Base-by-base conservation (phyloP, 768 basidiomycete species). In the Phylloporus scabripes region DNA sequence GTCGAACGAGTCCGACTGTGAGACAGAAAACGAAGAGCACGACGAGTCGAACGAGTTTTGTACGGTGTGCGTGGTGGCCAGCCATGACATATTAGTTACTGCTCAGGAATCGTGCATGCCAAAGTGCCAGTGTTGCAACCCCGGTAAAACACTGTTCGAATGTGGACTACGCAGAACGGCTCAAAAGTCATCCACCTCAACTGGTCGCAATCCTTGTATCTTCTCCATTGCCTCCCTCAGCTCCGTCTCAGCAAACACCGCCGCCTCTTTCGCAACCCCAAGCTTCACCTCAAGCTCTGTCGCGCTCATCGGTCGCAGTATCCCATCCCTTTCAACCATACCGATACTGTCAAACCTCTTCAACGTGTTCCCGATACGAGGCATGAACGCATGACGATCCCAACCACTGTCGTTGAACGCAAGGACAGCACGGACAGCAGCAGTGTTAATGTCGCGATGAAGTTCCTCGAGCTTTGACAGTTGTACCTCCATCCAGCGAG, bases 401-500 rank as follows among this genome's bases (percentile, higher is more conserved):
- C 89, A 91, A 20, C 90, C 88, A 52, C 76, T 82, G 67, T 92
- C 88, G 56, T 91, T 92, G 72, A 88, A 85, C 1, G 84, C 78
- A 21, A 92, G 74, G 18, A 91, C 83, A 7, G 87, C 87, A 23
- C 84, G 78, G 23, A 91, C 87, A 4, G 89, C 88, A 6, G 90
- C 90, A 2, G 81, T 87, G 66, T 92, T 93, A 69, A 92, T 92
- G 56, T 92, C 90, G 24, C 87, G 84, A 57, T 93, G 90, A 29
- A 92, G 74, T 60, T 90, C 90, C 65, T 93, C 90, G 31, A 93
- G 72, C 63, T 92, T 92, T 0, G 87, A 87, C 15, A 93, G 68
- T 64, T 92, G 90, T 18, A 90, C 86, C 67, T 92, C 89, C 87
- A 93, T 92, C 88, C 90, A 93, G 37, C 87, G 77, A 14, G 90